Percentiles rank a stretch among this genome's conserved stretches.
Evolutionary conservation across 805 yeast species (phyloP).

Genomic region (Yarrowia porcina): DNA sequence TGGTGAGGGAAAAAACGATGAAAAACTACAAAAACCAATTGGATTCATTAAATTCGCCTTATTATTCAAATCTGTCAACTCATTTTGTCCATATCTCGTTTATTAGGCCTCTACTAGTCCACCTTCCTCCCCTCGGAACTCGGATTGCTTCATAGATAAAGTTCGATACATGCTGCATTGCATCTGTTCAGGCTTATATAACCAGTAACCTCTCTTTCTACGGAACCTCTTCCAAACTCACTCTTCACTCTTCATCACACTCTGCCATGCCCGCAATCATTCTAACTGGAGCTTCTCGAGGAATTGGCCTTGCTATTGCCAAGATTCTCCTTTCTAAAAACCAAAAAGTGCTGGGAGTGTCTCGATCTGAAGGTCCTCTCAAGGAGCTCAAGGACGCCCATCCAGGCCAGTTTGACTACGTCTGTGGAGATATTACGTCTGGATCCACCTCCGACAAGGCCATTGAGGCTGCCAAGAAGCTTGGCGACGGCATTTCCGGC

Average conservation of each 20-base stretch:
- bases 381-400: constrained; percentile 43
- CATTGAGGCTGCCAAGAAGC: constrained; percentile 44
- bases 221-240: not conserved
- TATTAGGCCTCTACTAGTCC: not conserved
- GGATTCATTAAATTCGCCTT: too few species aligned
- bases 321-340: constrained; percentile 45
- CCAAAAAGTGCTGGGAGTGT: constrained; percentile 61
- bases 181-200: not conserved
- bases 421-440: constrained; percentile 55
- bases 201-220: not conserved
- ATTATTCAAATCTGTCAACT: too few species aligned
- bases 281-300: constrained; percentile 46
- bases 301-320: constrained; percentile 80
- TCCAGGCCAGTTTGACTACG: constrained; percentile 33
- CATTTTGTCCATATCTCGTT: too few species aligned
- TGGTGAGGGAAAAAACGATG: too few species aligned
- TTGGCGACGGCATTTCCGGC: constrained; percentile 52
- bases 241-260: too few species aligned
- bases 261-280: constrained; percentile 34
- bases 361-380: constrained; percentile 58
- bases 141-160: not conserved
- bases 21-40: too few species aligned
- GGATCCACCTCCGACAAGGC: constrained; percentile 39
- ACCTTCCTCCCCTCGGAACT: not conserved
- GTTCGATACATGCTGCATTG: not conserved